Evolutionary conservation across 345 rosid species (phyloP).

Genomic region (Boechera divaricarpa): DNA sequence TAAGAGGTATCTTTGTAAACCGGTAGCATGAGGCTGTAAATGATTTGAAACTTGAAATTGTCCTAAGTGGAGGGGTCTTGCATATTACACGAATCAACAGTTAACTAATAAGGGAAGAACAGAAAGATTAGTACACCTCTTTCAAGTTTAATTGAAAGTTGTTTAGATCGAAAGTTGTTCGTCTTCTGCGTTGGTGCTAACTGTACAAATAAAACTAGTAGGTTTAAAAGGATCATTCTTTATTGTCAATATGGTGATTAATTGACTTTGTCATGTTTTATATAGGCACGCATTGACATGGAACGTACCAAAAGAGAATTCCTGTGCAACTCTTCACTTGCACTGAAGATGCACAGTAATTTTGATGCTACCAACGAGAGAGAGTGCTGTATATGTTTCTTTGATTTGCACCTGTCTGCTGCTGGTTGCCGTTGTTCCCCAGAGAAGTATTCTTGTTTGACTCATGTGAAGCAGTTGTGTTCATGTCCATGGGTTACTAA

Average conservation of each 20-base stretch:
- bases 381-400: slow-evolving; percentile 88
- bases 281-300: slow-evolving; percentile 77
- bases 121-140: slow-evolving; percentile 6
- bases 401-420: slow-evolving; percentile 98
- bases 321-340: slow-evolving; percentile 62
- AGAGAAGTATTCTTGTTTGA: slow-evolving; percentile 87
- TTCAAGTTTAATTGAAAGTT: neutral
- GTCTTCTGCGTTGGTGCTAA: slow-evolving; percentile 17
- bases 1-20: slow-evolving; percentile 18
- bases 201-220: slow-evolving; percentile 14
- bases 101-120: slow-evolving; percentile 11
- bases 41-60: slow-evolving; percentile 1
- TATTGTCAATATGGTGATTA: slow-evolving; percentile 31
- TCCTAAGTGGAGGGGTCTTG: slow-evolving; percentile 8
- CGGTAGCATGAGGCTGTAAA: slow-evolving; percentile 13
- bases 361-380: slow-evolving; percentile 91
- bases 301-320: slow-evolving; percentile 74
- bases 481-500: slow-evolving; percentile 72
- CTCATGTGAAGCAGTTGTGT: slow-evolving; percentile 88
- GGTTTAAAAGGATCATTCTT: slow-evolving; percentile 22
- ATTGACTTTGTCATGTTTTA: slow-evolving; percentile 31
- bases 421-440: slow-evolving; percentile 93
- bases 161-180: neutral
- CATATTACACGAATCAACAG: slow-evolving; percentile 14
- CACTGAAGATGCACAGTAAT: slow-evolving; percentile 84